Conservation (phyloP, 2,329 filamentous ascomycete genomes). For the Colletotrichum sp. region DNA sequence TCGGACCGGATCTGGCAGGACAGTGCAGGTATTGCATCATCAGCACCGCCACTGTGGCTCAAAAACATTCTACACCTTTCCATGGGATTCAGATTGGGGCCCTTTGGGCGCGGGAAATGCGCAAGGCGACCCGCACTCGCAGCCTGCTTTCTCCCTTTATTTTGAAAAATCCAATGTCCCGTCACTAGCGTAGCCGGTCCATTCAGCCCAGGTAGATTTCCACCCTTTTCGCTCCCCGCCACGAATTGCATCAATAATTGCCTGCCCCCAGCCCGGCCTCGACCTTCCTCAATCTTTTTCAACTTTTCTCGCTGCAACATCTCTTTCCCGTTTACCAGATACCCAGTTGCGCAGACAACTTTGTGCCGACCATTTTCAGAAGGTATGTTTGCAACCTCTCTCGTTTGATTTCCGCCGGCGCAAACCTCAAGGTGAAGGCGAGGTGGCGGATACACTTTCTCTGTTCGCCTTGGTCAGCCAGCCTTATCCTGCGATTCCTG, state of each 20-base stretch:
- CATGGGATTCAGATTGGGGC: conserved; percentile 20
- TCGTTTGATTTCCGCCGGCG: not conserved
- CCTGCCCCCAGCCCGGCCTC: conserved; percentile 4
- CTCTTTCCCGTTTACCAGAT: conserved; percentile 12
- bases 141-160: conserved; percentile 23
- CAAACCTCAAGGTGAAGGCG: not conserved
- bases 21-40: conserved; percentile 18
- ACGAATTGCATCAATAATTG: conserved; percentile 21
- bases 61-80: conserved; percentile 25
- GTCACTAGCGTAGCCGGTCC: conserved; percentile 9
- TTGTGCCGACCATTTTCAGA: not conserved
- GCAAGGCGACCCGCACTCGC: conserved; percentile 23
- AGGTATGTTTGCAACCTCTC: not conserved
- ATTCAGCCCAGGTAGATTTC: conserved; percentile 18
- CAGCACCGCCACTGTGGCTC: conserved; percentile 25
- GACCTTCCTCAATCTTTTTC: not conserved
- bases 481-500: not conserved
- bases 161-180: conserved; percentile 23
- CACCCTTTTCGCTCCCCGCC: conserved; percentile 17
- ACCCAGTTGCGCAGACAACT: conserved; percentile 13
- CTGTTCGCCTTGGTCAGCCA: not conserved
- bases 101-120: conserved; percentile 14
- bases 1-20: conserved; percentile 6
- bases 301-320: not conserved
- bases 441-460: not conserved